Percentiles rank a stretch among this genome's conserved stretches.
These are phyloP conservation scores for Suillus sp. DNA, from an alignment of 768 basidiomycete species.

Conservation along the genomic window DNA sequence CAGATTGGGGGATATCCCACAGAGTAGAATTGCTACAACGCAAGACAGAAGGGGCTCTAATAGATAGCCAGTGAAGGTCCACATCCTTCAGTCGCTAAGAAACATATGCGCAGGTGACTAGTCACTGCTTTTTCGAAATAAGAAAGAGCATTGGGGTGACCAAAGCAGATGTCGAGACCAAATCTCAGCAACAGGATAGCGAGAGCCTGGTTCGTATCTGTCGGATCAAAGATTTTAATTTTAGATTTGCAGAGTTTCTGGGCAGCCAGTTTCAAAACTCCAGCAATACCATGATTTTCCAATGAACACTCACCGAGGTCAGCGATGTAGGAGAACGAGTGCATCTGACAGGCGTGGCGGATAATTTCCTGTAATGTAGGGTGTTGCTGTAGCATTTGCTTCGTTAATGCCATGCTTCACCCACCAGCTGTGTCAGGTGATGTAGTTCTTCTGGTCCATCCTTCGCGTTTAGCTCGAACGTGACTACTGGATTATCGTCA, in stretches of 20 bases:
- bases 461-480: slow-evolving; percentile 28
- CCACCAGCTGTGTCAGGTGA: too few species aligned
- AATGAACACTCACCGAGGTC: too few species aligned
- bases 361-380: too few species aligned
- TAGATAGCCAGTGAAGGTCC: slow-evolving; percentile 20
- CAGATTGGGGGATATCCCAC: not conserved
- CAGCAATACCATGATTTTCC: too few species aligned
- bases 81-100: slow-evolving; percentile 8
- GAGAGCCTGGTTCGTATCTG: slow-evolving; percentile 1
- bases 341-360: too few species aligned
- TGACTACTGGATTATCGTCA: slow-evolving; percentile 15
- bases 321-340: too few species aligned
- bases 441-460: slow-evolving; percentile 18
- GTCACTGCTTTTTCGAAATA: slow-evolving; percentile 14
- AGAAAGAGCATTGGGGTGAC: not conserved
- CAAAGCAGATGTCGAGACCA: slow-evolving; percentile 9
- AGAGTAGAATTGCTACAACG: not conserved
- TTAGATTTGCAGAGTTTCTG: not conserved
- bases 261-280: not conserved
- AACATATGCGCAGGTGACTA: slow-evolving; percentile 19
- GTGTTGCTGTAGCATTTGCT: too few species aligned
- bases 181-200: slow-evolving; percentile 18
- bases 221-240: not conserved
- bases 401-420: too few species aligned
- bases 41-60: slow-evolving; percentile 23